Base-by-base conservation (phyloP, 2,329 filamentous ascomycete genomes). In the Shiraia bambusicola region DNA sequence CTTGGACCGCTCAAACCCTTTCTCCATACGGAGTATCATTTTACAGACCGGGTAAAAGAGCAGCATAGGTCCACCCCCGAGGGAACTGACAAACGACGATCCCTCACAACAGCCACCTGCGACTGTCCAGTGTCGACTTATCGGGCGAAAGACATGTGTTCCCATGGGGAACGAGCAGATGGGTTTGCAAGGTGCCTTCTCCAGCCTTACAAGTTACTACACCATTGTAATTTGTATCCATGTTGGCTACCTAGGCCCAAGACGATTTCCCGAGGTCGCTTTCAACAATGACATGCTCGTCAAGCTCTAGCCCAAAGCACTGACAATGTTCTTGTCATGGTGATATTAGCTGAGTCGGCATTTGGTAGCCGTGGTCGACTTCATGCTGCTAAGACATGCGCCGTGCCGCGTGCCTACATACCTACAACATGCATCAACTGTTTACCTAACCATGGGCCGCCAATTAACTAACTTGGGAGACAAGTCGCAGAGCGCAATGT, bases 31-130 rank as follows among this genome's bases (percentile, higher is more conserved):
- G 52, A n/a, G n/a, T n/a, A 22, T 22, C 45, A 44, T 35, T 52
- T 41, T 55, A 55, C 62, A 61, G 45, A 52, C 59, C 62, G 62
- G 65, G 55, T 66, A 63, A 66, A 67, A 56, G 43, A 54, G 42
- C 45, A 52, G 30, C 53, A 55, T 49, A 47, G 49, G 49, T 37
- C 49, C 43, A 38, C 42, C 48, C 56, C 51, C 52, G 46, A 47
- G 56, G 52, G 52, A 55, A 49, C 55, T 44, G 52, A 50, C 50
- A 52, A 56, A 52, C 49, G 50, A 50, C 37, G 36, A 54, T 50
- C 51, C 54, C 54, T 48, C 48, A 55, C 50, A 42, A 48, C 42
- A 49, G 43, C 48, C 45, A 48, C 41, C 37, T 44, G 51, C 39
- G 45, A 33, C 34, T 41, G 45, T n/a, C n/a, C n/a, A n/a, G n/a